Percentiles rank a stretch among this genome's conserved stretches.
Conservation (phyloP, 257 asterid genomes). For the Solanum rostratum region DNA sequence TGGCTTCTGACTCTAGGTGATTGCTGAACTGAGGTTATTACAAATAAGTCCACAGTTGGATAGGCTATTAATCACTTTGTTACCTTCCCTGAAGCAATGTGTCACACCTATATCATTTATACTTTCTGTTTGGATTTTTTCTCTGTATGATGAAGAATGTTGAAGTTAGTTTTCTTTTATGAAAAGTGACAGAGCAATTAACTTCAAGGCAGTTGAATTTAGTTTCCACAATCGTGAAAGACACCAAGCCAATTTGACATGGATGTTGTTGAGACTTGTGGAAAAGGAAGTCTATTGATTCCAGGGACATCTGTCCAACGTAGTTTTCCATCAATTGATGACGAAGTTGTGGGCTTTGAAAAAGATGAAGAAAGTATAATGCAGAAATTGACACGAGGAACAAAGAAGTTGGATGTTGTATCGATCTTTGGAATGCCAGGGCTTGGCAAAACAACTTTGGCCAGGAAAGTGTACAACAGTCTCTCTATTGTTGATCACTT, state of each 20-base stretch:
- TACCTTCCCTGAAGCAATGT: no score
- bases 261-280: neutral
- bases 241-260: neutral
- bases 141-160: neutral
- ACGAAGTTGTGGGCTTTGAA: neutral
- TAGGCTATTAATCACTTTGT: neutral
- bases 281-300: neutral
- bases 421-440: neutral
- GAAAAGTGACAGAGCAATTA: neutral
- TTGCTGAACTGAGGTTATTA: neutral
- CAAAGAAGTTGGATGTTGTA: neutral
- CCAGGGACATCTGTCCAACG: neutral
- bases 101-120: neutral
- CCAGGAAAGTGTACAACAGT: neutral
- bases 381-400: neutral
- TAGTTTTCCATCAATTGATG: neutral
- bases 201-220: neutral
- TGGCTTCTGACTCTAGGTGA: neutral
- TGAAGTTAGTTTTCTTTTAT: neutral
- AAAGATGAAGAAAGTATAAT: neutral
- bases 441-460: neutral
- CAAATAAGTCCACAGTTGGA: neutral
- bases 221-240: no score
- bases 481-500: neutral
- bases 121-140: neutral